These are phyloP conservation scores for Brettanomyces sp. DNA, from an alignment of 805 yeast species.

Conservation along the genomic window DNA sequence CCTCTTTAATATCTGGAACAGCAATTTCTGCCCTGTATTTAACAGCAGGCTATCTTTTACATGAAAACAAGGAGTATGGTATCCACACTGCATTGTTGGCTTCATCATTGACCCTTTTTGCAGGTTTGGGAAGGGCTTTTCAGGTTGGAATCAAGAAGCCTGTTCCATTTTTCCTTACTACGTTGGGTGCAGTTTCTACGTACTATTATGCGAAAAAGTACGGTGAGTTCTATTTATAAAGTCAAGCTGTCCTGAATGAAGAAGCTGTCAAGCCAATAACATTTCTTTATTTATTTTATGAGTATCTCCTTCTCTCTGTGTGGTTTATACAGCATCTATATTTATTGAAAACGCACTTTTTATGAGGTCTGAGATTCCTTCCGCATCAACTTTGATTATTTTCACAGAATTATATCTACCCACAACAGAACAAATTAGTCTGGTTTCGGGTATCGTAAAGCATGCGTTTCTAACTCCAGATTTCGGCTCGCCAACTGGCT, in stretches of 20 bases:
- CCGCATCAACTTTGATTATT: too few relatives aligned
- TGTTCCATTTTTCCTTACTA: slow-evolving; percentile 58
- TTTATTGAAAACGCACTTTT: too few relatives aligned
- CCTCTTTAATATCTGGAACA: slow-evolving; percentile 73
- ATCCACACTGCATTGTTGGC: slow-evolving; percentile 72
- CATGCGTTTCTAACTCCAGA: slow-evolving; percentile 3
- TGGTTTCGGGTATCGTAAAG: slow-evolving; percentile 3
- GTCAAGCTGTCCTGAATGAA: too few relatives aligned
- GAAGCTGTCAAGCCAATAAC: too few relatives aligned
- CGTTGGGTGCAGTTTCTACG: slow-evolving; percentile 55
- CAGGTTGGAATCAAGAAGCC: slow-evolving; percentile 39
- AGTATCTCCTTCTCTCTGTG: too few relatives aligned
- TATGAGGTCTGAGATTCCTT: too few relatives aligned
- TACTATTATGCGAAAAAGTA: slow-evolving; percentile 40
- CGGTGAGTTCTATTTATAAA: slow-evolving; percentile 5
- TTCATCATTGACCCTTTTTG: slow-evolving; percentile 54
- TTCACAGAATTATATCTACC: background rate
- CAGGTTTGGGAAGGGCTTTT: slow-evolving; percentile 62
- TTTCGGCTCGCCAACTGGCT: slow-evolving; percentile 8
- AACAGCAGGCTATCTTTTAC: slow-evolving; percentile 66
- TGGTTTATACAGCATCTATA: too few relatives aligned
- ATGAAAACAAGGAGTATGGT: slow-evolving; percentile 69
- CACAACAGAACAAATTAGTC: slow-evolving; percentile 8
- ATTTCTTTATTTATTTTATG: too few relatives aligned
- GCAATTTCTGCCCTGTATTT: slow-evolving; percentile 52